Evolutionary conservation across 108 stramenopile genomes (phyloP).

Genomic region (Nitzschia sp.): DNA sequence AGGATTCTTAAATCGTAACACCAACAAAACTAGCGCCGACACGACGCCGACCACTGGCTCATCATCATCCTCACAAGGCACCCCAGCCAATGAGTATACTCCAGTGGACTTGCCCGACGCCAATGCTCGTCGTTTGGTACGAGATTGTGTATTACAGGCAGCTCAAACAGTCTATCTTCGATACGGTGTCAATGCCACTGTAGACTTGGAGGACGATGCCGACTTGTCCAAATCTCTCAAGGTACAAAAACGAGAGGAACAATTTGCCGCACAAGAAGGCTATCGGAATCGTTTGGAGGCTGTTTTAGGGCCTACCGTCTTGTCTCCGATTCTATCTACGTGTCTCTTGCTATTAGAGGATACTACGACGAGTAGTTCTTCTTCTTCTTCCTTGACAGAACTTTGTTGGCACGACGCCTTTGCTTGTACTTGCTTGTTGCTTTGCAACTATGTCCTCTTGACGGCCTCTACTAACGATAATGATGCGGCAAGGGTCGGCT

Average conservation of each 20-base stretch:
- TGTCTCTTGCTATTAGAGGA: neutral
- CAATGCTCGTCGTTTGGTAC: neutral
- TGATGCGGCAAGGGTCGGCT: neutral
- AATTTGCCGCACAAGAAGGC: neutral
- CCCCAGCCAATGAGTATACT: no score
- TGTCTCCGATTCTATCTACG: neutral
- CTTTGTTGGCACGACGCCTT: neutral
- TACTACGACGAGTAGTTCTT: neutral
- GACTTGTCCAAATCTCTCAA: constrained; percentile 15
- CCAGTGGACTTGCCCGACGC: neutral
- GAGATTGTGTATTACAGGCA: neutral
- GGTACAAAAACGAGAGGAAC: constrained; percentile 5
- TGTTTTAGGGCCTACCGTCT: neutral
- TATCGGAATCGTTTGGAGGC: neutral
- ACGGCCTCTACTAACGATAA: neutral
- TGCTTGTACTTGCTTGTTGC: constrained; percentile 1
- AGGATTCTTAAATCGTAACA: neutral
- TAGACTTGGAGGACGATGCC: constrained; percentile 3
- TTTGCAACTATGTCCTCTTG: constrained; percentile 13
- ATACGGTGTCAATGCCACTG: neutral
- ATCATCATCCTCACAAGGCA: no score
- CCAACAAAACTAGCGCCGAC: neutral
- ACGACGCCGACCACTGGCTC: neutral
- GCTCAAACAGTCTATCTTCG: constrained; percentile 10
- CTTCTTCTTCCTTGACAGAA: neutral